Base-by-base conservation (phyloP, 257 asterid genomes). In the Solanum clarkiae region DNA sequence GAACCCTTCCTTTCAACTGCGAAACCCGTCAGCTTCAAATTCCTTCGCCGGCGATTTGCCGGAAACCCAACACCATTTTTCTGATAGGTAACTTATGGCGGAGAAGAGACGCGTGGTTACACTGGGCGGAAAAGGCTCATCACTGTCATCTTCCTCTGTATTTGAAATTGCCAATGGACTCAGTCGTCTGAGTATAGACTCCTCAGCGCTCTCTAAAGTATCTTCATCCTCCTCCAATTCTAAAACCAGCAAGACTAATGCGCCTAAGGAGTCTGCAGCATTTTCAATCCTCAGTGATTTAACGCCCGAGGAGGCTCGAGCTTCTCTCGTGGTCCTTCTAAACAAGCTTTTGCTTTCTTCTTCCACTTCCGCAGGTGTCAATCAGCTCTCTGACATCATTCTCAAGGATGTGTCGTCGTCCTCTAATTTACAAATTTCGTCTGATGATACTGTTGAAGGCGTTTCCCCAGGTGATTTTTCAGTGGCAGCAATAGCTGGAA, bases 111-210 rank as follows among this genome's bases (percentile, higher is more conserved):
- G 93, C 62, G 75, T 45, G 32, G 92, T 94, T 18, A 82, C 90
- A 1, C 83, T 96, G 63, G 98, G 98, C 40, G 92, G 97, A n/a
- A 93, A 94, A 86, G 94, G 94, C 29, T 84, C 93, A 2, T 63
- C 93, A 0, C 91, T 93, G 2, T 83, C 93, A 1, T 81, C 98
- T 1, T 86, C 93, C 79, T 81, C 95, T 72, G 93, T 94, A 0
- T 94, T 90, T 68, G 88, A 90, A 42, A 89, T 89, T 18, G 89
- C 98, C 24, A 88, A 80, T 18, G 90, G 90, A 40, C 81, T 89
- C 26, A 87, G 95, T 85, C 87, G 87, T 17, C 44, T 93, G 15
- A 32, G 85, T 17, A 83, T 96, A 12, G 97, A 96, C 80, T 80
- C 94, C 3, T 91, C 98, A 53, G 90, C 94, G 8, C 85, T 88